Evolutionary conservation across 768 basidiomycete species (phyloP), one percentile per base, ranked within the genome.

Genomic region (Pulveroboletus frians): DNA sequence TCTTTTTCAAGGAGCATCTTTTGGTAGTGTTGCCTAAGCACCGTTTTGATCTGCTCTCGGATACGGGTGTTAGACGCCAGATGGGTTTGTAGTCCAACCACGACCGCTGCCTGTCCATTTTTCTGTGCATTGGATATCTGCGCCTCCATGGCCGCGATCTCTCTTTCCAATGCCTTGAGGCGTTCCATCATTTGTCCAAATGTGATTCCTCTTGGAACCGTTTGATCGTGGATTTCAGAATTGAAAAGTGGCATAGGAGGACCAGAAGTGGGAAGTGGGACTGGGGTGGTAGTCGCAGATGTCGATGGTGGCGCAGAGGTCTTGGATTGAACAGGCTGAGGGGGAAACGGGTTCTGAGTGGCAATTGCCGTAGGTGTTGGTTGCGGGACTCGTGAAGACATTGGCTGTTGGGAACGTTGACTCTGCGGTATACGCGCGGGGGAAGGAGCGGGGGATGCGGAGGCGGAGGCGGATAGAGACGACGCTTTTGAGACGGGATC

Each of bases 131-230:
- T 42, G 26, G 46, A 32, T 20, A 67, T 52, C 37, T 47, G 51
- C 9, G 20, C 10, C 0, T 69, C 63, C 9, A 58, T 26, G 6
- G 4, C 4, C 5, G 6, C n/a, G 15, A 65, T 35, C 1, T 61
- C 56, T 29, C 8, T 51, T 0, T 67, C 65, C 3, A 61, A 14
- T 5, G 1, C 18, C 21, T 45, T 56, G 9, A 65, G 43, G 18
- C 50, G 59, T 13, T 63, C 67, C 47, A 64, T 37, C 51, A 65
- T 21, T 18, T 62, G 62, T 39, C 50, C 44, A 37, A 64, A 54
- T 39, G 27, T 68, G 15, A 51, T 1, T 2, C 50, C 56, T 11
- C 23, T 37, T 27, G 48, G 27, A 9, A 56, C 51, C 6, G 48
- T 44, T 29, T 55, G 64, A 3, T 59, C 62, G n/a, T 53, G 40